phyloP scores from a whole-genome alignment of 148 eudicot species.

The Pouteria glomerata region DNA sequence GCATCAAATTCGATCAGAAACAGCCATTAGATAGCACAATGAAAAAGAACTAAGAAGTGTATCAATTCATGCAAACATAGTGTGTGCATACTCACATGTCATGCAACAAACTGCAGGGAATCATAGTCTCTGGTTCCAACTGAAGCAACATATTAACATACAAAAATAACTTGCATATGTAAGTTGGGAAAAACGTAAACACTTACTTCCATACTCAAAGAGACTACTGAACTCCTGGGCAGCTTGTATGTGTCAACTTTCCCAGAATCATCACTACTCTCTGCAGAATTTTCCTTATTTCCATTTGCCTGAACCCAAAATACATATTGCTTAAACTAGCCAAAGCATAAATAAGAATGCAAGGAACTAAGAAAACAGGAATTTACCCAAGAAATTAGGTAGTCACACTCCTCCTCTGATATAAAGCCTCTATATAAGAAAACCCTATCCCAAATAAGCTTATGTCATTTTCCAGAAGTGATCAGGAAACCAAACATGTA shows the following conservation, averaged over 20 bases:
- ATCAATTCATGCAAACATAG: neutral
- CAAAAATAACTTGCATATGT: neutral
- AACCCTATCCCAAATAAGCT: constrained; percentile 45
- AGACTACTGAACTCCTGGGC: constrained; percentile 23
- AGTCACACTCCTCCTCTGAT: constrained; percentile 73
- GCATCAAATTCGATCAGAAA: neutral
- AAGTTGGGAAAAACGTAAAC: constrained; percentile 4
- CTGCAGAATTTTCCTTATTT: constrained; percentile 17
- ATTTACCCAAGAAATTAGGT: constrained; percentile 65
- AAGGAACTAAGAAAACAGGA: constrained; percentile 5
- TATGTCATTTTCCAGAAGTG: constrained; percentile 7
- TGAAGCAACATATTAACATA: neutral
- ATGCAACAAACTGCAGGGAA: neutral
- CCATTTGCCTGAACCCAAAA: constrained; percentile 33
- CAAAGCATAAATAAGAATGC: constrained; percentile 2
- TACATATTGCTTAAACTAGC: neutral
- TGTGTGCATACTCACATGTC: neutral
- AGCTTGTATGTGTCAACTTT: constrained; percentile 18
- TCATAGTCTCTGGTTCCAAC: neutral
- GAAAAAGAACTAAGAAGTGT: neutral
- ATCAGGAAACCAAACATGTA: constrained; percentile 8
- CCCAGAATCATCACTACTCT: constrained; percentile 10
- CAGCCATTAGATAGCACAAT: neutral
- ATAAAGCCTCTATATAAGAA: constrained; percentile 68
- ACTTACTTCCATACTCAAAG: constrained; percentile 41